Conservation (phyloP, 805 yeast species). For the Citeromyces nyonsensis region DNA sequence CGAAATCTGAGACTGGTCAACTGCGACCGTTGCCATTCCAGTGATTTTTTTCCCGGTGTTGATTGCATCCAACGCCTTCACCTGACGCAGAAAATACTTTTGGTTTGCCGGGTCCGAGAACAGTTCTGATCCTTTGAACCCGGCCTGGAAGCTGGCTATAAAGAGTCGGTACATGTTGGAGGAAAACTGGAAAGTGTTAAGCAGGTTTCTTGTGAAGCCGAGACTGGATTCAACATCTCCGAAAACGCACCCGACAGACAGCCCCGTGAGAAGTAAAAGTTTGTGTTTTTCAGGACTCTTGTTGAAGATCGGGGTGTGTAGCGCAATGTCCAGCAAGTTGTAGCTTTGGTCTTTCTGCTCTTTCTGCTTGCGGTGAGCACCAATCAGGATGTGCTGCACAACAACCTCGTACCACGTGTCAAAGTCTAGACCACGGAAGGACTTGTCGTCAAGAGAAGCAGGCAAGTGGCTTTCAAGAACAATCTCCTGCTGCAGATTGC, state of each 20-base stretch:
- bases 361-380: constrained; percentile 38
- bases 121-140: constrained; percentile 38
- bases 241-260: constrained; percentile 32
- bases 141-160: constrained; percentile 49
- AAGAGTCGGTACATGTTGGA: constrained; percentile 53
- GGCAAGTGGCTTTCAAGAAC: constrained; percentile 2
- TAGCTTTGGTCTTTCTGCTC: constrained; percentile 9
- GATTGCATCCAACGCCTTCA: constrained; percentile 76
- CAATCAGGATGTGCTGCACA: constrained; percentile 59
- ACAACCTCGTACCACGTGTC: constrained; percentile 79
- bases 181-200: constrained; percentile 63
- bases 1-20: constrained; percentile 25
- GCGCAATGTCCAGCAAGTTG: constrained; percentile 49
- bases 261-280: constrained; percentile 45
- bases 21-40: constrained; percentile 69
- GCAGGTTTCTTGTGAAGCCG: constrained; percentile 42
- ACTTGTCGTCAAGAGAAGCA: constrained; percentile 12
- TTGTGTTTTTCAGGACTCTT: constrained; percentile 47
- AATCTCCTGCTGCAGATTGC: constrained; percentile 10
- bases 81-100: constrained; percentile 76
- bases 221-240: constrained; percentile 39
- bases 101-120: constrained; percentile 75
- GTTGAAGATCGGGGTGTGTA: constrained; percentile 62
- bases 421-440: constrained; percentile 59
- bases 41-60: constrained; percentile 34